Evolutionary conservation across 768 basidiomycete genomes (phyloP).

Genomic region (Tricholoma sp.): DNA sequence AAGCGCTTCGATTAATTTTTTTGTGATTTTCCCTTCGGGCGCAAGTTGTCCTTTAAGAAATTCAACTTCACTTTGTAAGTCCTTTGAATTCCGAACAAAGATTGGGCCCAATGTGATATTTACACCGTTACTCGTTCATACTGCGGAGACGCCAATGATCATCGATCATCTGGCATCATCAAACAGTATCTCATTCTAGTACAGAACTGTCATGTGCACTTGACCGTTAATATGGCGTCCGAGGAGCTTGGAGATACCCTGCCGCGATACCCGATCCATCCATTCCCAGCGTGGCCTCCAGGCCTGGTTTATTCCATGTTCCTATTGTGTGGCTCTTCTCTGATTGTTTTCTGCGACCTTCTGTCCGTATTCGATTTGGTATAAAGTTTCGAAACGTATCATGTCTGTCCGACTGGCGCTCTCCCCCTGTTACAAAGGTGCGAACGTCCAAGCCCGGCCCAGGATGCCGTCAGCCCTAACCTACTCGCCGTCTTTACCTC

Average conservation of each 20-base stretch:
- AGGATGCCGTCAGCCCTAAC: not conserved
- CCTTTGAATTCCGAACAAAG: not conserved
- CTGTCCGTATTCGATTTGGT: not conserved
- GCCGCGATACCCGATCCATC: slow-evolving; percentile 5
- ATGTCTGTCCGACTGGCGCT: not conserved
- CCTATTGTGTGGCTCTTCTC: not conserved
- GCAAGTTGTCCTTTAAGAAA: not conserved
- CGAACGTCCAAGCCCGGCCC: not conserved
- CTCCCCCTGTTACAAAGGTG: not conserved
- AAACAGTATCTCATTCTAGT: slow-evolving; percentile 7
- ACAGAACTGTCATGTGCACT: slow-evolving; percentile 10
- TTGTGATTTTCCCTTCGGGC: not conserved
- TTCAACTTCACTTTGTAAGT: not conserved
- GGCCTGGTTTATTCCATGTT: slow-evolving; percentile 1
- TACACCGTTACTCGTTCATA: not conserved
- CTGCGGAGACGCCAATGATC: not conserved
- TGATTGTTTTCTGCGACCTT: not conserved
- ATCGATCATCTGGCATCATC: slow-evolving; percentile 12
- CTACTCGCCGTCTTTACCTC: too few species aligned
- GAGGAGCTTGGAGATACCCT: slow-evolving; percentile 16
- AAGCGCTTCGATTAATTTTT: not conserved
- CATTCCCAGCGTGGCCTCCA: not conserved
- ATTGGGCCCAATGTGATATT: not conserved
- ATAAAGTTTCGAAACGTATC: not conserved
- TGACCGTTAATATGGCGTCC: slow-evolving; percentile 19